These are phyloP conservation scores for Zoysia matrella DNA, from an alignment of 202 grass and related monocot genomes.

Conservation along the genomic window DNA sequence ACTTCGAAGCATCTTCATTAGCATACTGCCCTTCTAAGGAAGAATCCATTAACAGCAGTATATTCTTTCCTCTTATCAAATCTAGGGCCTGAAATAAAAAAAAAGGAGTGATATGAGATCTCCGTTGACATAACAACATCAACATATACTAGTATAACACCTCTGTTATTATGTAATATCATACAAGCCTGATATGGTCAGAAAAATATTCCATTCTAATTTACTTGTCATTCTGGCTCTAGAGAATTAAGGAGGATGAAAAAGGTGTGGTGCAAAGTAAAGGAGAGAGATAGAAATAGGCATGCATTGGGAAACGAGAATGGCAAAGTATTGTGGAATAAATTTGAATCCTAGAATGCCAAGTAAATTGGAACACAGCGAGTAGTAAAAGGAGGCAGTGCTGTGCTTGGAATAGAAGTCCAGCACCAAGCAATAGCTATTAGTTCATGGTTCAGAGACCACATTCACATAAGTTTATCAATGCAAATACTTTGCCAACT, in stretches of 20 bases:
- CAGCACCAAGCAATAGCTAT: slow-evolving; percentile 12
- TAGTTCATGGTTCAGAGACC: slow-evolving; percentile 22
- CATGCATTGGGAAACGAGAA: no score
- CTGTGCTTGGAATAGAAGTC: slow-evolving; percentile 9
- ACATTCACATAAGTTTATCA: background rate
- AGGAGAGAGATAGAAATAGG: no score
- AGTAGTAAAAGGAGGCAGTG: background rate
- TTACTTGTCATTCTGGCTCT: no score
- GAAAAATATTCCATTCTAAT: no score
- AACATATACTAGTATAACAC: slow-evolving; percentile 12
- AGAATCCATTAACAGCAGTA: slow-evolving; percentile 70
- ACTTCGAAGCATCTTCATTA: slow-evolving; percentile 75
- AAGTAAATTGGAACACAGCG: no score
- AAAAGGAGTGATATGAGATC: slow-evolving; percentile 30
- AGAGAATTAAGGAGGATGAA: no score
- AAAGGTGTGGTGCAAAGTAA: no score
- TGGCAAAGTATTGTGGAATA: no score
- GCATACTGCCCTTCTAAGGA: no score
- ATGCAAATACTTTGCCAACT: background rate
- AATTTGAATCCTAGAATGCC: no score
- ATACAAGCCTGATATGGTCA: slow-evolving; percentile 12
- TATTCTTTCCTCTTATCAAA: slow-evolving; percentile 99
- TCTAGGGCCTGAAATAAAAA: slow-evolving; percentile 80
- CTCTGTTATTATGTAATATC: background rate
- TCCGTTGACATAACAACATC: background rate